Percentiles rank a stretch among this genome's conserved stretches.
phyloP scores from a whole-genome alignment of 1,284 basidiomycete species.

The Trichosporon sp. region DNA sequence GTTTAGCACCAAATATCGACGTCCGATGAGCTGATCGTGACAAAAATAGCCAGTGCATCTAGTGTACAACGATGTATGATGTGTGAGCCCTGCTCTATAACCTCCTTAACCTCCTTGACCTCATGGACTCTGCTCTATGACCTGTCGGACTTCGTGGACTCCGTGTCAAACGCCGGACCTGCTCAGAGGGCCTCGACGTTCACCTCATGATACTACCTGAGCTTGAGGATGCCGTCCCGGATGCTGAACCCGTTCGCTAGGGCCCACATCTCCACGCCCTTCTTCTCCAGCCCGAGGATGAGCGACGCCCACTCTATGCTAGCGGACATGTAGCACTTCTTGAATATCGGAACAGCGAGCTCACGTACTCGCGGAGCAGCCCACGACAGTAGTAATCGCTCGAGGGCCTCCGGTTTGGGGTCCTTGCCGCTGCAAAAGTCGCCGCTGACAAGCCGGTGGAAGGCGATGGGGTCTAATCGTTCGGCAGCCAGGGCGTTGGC shows the following conservation, averaged over 20 bases:
- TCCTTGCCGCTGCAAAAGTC: neutral
- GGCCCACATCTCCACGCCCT: constrained; percentile 22
- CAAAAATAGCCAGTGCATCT: neutral
- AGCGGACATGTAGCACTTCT: constrained; percentile 28
- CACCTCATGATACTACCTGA: too few relatives aligned
- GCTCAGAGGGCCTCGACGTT: too few relatives aligned
- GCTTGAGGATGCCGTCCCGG: constrained; percentile 23
- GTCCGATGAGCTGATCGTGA: neutral
- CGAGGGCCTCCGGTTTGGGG: constrained; percentile 12
- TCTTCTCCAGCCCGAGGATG: constrained; percentile 20
- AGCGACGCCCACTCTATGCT: constrained; percentile 24
- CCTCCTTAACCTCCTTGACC: too few relatives aligned
- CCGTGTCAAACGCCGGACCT: too few relatives aligned
- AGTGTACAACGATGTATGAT: neutral
- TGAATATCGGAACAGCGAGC: constrained; percentile 28
- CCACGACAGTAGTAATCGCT: constrained; percentile 33
- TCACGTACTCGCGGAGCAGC: constrained; percentile 25
- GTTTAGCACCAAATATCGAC: too few relatives aligned
- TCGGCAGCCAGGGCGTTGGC: constrained; percentile 22
- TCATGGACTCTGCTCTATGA: too few relatives aligned
- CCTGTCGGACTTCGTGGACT: too few relatives aligned
- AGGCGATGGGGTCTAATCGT: constrained; percentile 29
- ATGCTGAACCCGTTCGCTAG: constrained; percentile 21
- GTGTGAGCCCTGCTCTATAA: neutral
- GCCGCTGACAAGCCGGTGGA: constrained; percentile 16